A percentile compares a stretch with the other conserved stretches of the same genome.
Evolutionary conservation across 441 rosid species (phyloP).

Genomic region (Eugenia klotzschiana): DNA sequence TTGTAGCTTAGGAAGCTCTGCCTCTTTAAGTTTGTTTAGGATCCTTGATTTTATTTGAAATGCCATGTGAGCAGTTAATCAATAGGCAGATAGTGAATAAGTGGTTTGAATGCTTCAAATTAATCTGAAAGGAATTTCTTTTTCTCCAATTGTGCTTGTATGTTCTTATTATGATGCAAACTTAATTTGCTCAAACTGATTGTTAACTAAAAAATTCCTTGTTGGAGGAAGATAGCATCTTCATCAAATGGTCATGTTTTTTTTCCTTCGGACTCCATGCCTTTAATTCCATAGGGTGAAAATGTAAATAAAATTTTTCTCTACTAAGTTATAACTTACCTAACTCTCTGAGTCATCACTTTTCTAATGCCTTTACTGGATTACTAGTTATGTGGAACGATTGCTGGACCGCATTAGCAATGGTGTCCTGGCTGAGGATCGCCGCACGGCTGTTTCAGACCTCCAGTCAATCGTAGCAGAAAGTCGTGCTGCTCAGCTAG

Average conservation of each 20-base stretch:
- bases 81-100: neutral
- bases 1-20: neutral
- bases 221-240: neutral
- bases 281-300: neutral
- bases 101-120: neutral
- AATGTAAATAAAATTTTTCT: neutral
- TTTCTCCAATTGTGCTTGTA: neutral
- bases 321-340: neutral
- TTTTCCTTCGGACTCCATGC: neutral
- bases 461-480: constrained; percentile 87
- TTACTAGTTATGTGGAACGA: constrained; percentile 62
- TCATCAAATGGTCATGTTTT: neutral
- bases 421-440: constrained; percentile 73
- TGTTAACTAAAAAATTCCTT: neutral
- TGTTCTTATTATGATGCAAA: neutral
- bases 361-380: neutral
- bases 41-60: neutral
- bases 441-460: constrained; percentile 71
- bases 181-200: neutral
- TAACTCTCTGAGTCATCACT: neutral
- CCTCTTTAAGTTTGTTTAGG: neutral
- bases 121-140: neutral
- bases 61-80: neutral
- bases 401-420: constrained; percentile 79
- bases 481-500: constrained; percentile 70